Conservation (phyloP, 2,329 filamentous ascomycete species). For the Cephalotrichum gorgonifer region DNA sequence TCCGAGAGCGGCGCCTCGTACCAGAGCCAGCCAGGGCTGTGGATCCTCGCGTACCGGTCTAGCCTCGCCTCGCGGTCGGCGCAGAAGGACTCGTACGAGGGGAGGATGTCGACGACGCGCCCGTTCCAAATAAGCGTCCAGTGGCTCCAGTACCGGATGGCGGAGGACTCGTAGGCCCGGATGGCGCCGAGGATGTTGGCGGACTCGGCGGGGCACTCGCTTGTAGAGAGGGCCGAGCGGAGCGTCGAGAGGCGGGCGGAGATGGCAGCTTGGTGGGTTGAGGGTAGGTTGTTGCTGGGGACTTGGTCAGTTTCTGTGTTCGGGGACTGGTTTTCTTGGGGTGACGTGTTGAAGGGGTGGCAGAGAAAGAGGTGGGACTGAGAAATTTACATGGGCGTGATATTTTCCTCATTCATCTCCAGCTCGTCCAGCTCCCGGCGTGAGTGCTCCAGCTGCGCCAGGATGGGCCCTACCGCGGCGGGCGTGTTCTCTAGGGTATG, state of each 20-base stretch:
- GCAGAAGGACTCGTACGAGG: conserved; percentile 26
- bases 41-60: conserved; percentile 21
- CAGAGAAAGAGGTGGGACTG: neutral
- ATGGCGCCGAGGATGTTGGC: conserved; percentile 32
- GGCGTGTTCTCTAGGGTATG: conserved; percentile 12
- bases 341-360: neutral
- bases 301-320: neutral
- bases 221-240: conserved; percentile 17
- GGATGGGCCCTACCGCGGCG: conserved; percentile 11
- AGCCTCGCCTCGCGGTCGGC: conserved; percentile 25
- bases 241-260: conserved; percentile 20
- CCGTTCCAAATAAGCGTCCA: conserved; percentile 33
- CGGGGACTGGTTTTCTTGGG: too few species aligned
- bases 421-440: conserved; percentile 14
- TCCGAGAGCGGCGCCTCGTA: conserved; percentile 29
- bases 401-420: conserved; percentile 11
- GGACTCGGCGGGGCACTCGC: conserved; percentile 22
- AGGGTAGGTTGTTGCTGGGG: conserved; percentile 10
- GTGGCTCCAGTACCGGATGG: conserved; percentile 25
- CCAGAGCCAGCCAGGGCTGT: conserved; percentile 34
- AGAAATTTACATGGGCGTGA: conserved; percentile 3
- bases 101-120: conserved; percentile 27
- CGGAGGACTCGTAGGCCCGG: conserved; percentile 25
- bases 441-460: conserved; percentile 11
- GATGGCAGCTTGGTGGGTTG: conserved; percentile 17